phyloP scores from a whole-genome alignment of 345 rosid species.

The Turritis glabra region DNA sequence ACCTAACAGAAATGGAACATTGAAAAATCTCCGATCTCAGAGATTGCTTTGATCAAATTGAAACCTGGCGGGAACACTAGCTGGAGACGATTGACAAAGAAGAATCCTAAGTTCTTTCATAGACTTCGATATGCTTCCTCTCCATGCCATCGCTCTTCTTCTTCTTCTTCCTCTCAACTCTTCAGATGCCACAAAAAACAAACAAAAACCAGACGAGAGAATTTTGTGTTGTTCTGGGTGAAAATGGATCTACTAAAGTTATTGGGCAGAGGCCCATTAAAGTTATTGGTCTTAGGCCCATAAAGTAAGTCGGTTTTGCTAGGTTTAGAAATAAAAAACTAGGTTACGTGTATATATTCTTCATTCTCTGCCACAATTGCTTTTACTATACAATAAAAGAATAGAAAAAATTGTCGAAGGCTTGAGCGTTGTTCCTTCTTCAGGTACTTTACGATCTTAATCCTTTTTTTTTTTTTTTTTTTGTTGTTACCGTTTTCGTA shows the following conservation, averaged over 20 bases:
- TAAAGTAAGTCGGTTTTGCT: background rate
- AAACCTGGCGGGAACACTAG: conserved; percentile 72
- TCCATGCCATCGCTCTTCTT: conserved; percentile 45
- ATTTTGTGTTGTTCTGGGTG: background rate
- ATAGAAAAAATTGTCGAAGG: background rate
- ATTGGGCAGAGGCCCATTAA: background rate
- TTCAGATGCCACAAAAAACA: background rate
- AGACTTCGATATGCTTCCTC: conserved; percentile 44
- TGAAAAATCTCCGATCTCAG: conserved; percentile 11
- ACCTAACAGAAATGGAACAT: background rate
- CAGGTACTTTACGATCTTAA: background rate
- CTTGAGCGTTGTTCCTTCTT: background rate
- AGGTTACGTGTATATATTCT: background rate
- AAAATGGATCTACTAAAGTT: background rate
- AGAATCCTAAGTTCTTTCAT: conserved; percentile 71
- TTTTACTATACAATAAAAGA: background rate
- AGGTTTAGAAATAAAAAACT: background rate
- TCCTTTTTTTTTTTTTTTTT: background rate
- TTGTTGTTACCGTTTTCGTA: background rate
- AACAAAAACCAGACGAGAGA: background rate
- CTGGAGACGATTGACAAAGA: conserved; percentile 69
- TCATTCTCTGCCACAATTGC: background rate
- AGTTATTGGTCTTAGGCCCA: too few relatives aligned
- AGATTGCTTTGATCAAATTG: background rate
- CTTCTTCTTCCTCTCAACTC: background rate